A percentile compares a stretch with the other conserved stretches of the same genome.
Conservation (phyloP, 177 flowering plant genomes). For the Vitis hybrid region DNA sequence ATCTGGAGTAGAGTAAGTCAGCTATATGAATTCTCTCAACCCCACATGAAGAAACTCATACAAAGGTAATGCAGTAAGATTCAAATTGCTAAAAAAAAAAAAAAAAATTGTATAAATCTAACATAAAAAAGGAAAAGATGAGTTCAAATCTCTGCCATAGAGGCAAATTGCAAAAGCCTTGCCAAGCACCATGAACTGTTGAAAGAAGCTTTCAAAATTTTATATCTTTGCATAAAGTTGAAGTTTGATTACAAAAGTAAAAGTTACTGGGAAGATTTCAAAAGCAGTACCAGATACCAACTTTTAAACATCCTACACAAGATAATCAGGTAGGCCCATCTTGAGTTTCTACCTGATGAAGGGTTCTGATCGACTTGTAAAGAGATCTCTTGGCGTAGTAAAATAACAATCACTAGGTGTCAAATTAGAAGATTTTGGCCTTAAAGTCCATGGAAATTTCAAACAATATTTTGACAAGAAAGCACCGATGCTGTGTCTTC, state of each 20-base stretch:
- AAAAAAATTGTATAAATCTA: neutral
- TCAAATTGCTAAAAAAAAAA: neutral
- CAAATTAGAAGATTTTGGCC: neutral
- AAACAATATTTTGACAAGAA: constrained; percentile 1
- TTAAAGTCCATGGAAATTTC: neutral
- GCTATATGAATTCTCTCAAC: constrained; percentile 1
- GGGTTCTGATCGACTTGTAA: neutral
- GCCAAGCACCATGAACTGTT: neutral
- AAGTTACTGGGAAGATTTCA: constrained; percentile 23
- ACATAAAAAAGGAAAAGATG: neutral
- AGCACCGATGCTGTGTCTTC: constrained; percentile 5
- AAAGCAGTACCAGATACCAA: constrained; percentile 1
- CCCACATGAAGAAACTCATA: neutral
- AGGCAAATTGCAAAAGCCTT: constrained; percentile 8
- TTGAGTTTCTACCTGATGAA: neutral
- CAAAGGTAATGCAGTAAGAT: neutral
- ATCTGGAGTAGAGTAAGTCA: constrained; percentile 9
- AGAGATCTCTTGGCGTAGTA: neutral
- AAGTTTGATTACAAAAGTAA: constrained; percentile 10
- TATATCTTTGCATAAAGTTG: constrained; percentile 7
- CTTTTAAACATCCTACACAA: too few species aligned
- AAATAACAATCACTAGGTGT: neutral
- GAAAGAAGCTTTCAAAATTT: neutral
- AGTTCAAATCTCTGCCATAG: constrained; percentile 9
- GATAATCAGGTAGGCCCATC: too few species aligned